phyloP scores from a whole-genome alignment of 768 basidiomycete species.

The Agrocybe chaxingu region DNA sequence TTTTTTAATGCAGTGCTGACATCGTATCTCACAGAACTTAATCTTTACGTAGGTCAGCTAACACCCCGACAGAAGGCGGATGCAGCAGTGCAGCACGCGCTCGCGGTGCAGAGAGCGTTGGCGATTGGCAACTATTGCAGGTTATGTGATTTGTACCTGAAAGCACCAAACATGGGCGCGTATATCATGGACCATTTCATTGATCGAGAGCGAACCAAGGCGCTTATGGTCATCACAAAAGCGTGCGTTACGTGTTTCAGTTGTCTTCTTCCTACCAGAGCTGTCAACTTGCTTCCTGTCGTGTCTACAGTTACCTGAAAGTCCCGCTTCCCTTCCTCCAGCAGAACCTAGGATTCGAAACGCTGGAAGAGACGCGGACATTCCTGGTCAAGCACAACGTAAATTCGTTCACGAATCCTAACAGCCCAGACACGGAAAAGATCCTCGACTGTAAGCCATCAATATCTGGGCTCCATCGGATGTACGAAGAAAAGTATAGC shows the following conservation, averaged over 20 bases:
- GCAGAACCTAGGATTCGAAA: slow-evolving; percentile 83
- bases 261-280: background rate
- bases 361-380: slow-evolving; percentile 51
- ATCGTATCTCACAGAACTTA: slow-evolving; percentile 64
- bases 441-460: slow-evolving; percentile 70
- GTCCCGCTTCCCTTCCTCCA: slow-evolving; percentile 76
- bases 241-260: slow-evolving; percentile 56
- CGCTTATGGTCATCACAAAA: slow-evolving; percentile 87
- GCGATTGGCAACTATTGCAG: slow-evolving; percentile 94
- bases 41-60: slow-evolving; percentile 96
- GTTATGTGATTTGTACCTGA: slow-evolving; percentile 80
- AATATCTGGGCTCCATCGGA: slow-evolving; percentile 51
- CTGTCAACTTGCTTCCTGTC: slow-evolving; percentile 2
- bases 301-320: slow-evolving; percentile 65
- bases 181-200: slow-evolving; percentile 99
- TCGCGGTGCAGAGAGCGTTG: slow-evolving; percentile 83
- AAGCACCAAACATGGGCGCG: slow-evolving; percentile 93
- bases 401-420: slow-evolving; percentile 56
- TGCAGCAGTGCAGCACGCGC: slow-evolving; percentile 80
- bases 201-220: slow-evolving; percentile 82
- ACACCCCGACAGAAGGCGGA: slow-evolving; percentile 86
- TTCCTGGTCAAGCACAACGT: slow-evolving; percentile 72
- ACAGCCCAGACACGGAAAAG: slow-evolving; percentile 59
- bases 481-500: slow-evolving; percentile 78
- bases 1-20: background rate